Conservation (phyloP, 768 basidiomycete species). For the Thelephora aurantiotincta region DNA sequence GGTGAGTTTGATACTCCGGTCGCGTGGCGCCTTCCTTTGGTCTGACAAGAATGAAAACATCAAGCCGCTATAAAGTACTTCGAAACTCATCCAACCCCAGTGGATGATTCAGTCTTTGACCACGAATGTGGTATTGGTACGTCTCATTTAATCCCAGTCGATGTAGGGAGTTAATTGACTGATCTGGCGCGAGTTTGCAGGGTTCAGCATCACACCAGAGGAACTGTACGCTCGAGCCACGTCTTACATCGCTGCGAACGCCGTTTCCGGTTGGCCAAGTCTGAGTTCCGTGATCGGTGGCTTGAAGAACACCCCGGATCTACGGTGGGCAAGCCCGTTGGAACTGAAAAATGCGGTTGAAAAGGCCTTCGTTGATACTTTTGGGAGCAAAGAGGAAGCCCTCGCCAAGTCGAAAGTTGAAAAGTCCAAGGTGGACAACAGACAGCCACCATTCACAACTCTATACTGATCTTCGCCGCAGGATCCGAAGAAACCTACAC, state of each 20-base stretch:
- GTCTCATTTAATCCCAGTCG: slow-evolving; percentile 1
- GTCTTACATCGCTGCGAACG: slow-evolving; percentile 40
- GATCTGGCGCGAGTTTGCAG: slow-evolving; percentile 24
- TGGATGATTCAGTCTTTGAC: slow-evolving; percentile 62
- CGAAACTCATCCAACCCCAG: slow-evolving; percentile 41
- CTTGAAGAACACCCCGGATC: slow-evolving; percentile 41
- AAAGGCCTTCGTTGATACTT: slow-evolving; percentile 44
- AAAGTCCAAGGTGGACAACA: neutral
- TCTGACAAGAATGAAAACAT: slow-evolving; percentile 1
- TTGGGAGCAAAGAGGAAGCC: slow-evolving; percentile 53
- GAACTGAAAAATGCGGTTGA: slow-evolving; percentile 79
- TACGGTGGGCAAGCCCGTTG: slow-evolving; percentile 76
- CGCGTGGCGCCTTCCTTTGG: neutral
- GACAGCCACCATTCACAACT: neutral
- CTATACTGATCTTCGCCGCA: slow-evolving; percentile 9
- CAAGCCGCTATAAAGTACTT: slow-evolving; percentile 68
- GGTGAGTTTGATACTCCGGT: slow-evolving; percentile 34
- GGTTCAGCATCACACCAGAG: slow-evolving; percentile 59
- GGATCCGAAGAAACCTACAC: slow-evolving; percentile 36
- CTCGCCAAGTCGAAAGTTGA: slow-evolving; percentile 26
- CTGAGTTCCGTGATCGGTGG: slow-evolving; percentile 54
- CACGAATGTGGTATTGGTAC: slow-evolving; percentile 77
- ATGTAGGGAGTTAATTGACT: slow-evolving; percentile 2
- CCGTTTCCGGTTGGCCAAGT: slow-evolving; percentile 57
- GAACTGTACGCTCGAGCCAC: slow-evolving; percentile 44